Evolutionary conservation across 371 early-diverging fungal genomes (phyloP).

Genomic region (Gilbertella persicaria): DNA sequence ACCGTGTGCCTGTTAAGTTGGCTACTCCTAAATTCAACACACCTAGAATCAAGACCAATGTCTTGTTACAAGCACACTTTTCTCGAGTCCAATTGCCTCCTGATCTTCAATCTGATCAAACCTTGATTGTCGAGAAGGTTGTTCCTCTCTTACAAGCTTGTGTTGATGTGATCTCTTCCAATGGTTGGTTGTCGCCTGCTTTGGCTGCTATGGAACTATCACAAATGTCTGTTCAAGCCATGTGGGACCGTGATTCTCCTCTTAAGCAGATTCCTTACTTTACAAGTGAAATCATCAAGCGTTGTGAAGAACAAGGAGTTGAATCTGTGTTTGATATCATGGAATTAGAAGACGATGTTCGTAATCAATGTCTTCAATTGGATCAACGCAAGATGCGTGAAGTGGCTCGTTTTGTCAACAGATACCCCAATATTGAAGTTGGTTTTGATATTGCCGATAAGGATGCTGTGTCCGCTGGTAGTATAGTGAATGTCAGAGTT

Average conservation of each 20-base stretch:
- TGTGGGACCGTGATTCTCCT: constrained; percentile 93
- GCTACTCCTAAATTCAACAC: constrained; percentile 67
- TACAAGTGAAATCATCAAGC: constrained; percentile 64
- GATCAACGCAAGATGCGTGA: constrained; percentile 69
- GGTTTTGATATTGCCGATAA: constrained; percentile 67
- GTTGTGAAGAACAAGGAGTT: constrained; percentile 66
- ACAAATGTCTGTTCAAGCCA: constrained; percentile 97
- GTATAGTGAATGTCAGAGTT: constrained; percentile 66
- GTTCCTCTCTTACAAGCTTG: constrained; percentile 90
- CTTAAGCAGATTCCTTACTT: constrained; percentile 93
- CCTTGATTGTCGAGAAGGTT: constrained; percentile 64
- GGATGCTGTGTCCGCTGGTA: constrained; percentile 61
- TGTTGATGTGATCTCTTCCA: constrained; percentile 93
- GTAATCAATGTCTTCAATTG: constrained; percentile 69
- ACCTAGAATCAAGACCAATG: constrained; percentile 87
- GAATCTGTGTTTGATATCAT: constrained; percentile 92
- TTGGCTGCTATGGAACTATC: constrained; percentile 93
- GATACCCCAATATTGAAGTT: constrained; percentile 93
- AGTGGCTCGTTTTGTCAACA: constrained; percentile 87
- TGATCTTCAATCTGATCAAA: constrained; percentile 91
- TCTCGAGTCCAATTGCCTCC: constrained; percentile 86
- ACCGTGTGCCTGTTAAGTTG: constrained; percentile 79
- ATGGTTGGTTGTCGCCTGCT: constrained; percentile 91
- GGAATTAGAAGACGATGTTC: constrained; percentile 90
- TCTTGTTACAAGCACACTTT: constrained; percentile 95